Conservation (phyloP, 1,284 basidiomycete genomes). For the Leccinum angustisporum region DNA sequence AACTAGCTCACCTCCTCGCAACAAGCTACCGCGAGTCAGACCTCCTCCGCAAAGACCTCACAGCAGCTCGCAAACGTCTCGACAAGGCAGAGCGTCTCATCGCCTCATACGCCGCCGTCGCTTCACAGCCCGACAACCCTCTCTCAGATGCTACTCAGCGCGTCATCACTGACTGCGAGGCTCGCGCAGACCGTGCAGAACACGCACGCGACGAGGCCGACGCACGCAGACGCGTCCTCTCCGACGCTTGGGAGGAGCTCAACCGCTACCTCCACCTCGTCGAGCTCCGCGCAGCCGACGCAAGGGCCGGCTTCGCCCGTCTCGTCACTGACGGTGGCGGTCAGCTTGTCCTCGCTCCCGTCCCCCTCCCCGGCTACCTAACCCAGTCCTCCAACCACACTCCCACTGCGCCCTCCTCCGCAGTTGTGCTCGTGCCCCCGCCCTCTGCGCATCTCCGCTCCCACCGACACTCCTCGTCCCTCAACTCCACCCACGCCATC, state of each 20-base stretch:
- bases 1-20: slow-evolving; percentile 57
- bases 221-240: slow-evolving; percentile 46
- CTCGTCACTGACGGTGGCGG: slow-evolving; percentile 47
- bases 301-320: slow-evolving; percentile 48
- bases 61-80: slow-evolving; percentile 40
- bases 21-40: slow-evolving; percentile 53
- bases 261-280: slow-evolving; percentile 47
- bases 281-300: slow-evolving; percentile 50
- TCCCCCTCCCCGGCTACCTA: slow-evolving; percentile 28
- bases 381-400: slow-evolving; percentile 5
- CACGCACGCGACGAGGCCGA: slow-evolving; percentile 56
- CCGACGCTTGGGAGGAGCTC: slow-evolving; percentile 55
- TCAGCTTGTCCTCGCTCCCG: slow-evolving; percentile 37
- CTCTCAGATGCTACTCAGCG: slow-evolving; percentile 32
- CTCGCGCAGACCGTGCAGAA: slow-evolving; percentile 50
- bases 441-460: slow-evolving; percentile 16
- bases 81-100: slow-evolving; percentile 56
- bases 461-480: slow-evolving; percentile 26
- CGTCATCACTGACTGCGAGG: slow-evolving; percentile 47
- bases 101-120: slow-evolving; percentile 28
- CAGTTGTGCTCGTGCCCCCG: slow-evolving; percentile 29
- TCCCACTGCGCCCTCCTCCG: slow-evolving; percentile 20
- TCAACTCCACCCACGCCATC: slow-evolving; percentile 24
- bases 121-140: slow-evolving; percentile 15
- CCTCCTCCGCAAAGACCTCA: slow-evolving; percentile 49